phyloP scores from a whole-genome alignment of 176 grass and related monocot species.

The barley (Hordeum vulgare) region MorexV3_pseudomolecules_assembly NC_058522.1:558764809-558765308 shows the following conservation, averaged over 20 bases:
- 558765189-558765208: not conserved
- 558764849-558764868: too few species aligned
- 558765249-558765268: not conserved
- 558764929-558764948: not conserved
- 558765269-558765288: not conserved
- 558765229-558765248: not conserved
- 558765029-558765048: not conserved
- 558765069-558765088: not conserved
- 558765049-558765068: not conserved
- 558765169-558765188: not conserved
- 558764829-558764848: too few species aligned
- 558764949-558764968: not conserved
- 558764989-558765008: not conserved
- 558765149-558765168: not conserved
- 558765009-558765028: slow-evolving; percentile 8
- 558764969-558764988: slow-evolving; percentile 1
- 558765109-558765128: not conserved
- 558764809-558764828: not conserved
- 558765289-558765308: not conserved
- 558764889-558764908: too few species aligned
- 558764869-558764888: too few species aligned
- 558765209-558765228: not conserved
- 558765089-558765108: not conserved
- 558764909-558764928: not conserved
- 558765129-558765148: not conserved